Evolutionary conservation across 1,284 basidiomycete genomes (phyloP).

Genomic region (Leccinum fallax): DNA sequence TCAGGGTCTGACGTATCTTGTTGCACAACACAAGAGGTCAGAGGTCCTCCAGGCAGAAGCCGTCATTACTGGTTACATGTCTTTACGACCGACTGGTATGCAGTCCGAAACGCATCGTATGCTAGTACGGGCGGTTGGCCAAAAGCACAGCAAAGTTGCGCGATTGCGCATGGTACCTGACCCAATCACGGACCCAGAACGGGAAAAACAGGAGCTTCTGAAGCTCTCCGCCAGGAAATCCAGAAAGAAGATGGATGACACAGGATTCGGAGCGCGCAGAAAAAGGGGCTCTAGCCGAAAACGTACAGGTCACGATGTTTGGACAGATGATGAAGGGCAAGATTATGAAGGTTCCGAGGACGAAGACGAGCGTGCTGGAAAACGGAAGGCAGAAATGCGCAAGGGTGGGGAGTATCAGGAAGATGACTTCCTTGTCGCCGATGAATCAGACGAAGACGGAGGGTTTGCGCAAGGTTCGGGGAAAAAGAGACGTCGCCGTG

Average conservation of each 20-base stretch:
- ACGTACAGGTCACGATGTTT: constrained; percentile 48
- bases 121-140: constrained; percentile 84
- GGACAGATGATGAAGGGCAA: constrained; percentile 66
- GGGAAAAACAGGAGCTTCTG: constrained; percentile 68
- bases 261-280: constrained; percentile 47
- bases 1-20: constrained; percentile 84
- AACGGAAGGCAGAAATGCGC: constrained; percentile 45
- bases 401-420: constrained; percentile 69
- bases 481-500: constrained; percentile 44
- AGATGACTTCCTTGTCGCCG: constrained; percentile 81
- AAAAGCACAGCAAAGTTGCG: constrained; percentile 80
- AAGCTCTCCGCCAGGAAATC: constrained; percentile 66
- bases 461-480: constrained; percentile 38
- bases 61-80: constrained; percentile 80
- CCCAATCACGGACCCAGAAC: constrained; percentile 71
- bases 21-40: constrained; percentile 86
- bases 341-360: constrained; percentile 54
- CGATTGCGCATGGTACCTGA: constrained; percentile 76
- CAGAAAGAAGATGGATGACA: constrained; percentile 51
- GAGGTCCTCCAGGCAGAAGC: constrained; percentile 85
- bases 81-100: constrained; percentile 85
- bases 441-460: constrained; percentile 68
- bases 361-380: constrained; percentile 46
- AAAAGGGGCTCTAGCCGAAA: constrained; percentile 51
- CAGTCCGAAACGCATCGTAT: constrained; percentile 88